phyloP scores from a whole-genome alignment of 257 asterid genomes.

The Capsicum chinense region DNA sequence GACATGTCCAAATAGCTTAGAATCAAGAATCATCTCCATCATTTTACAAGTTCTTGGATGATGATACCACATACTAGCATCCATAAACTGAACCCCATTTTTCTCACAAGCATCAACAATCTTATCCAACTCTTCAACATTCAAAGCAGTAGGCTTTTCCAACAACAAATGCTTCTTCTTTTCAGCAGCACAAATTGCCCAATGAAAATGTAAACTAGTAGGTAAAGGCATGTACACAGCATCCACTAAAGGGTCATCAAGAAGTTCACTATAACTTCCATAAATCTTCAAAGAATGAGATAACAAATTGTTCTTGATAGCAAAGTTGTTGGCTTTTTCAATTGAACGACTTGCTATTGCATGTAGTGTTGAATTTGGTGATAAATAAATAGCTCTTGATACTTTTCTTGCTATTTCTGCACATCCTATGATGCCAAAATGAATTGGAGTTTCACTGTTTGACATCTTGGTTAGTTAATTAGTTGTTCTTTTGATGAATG shows the following conservation, averaged over 20 bases:
- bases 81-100: constrained; percentile 85
- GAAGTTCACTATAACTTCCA: constrained; percentile 61
- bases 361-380: constrained; percentile 59
- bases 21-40: constrained; percentile 57
- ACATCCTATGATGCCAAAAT: constrained; percentile 82
- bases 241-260: constrained; percentile 72
- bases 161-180: constrained; percentile 73
- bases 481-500: background rate
- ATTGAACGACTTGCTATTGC: constrained; percentile 79
- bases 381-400: constrained; percentile 60
- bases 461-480: constrained; percentile 40
- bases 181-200: constrained; percentile 76
- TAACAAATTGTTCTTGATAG: constrained; percentile 47
- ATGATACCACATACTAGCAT: constrained; percentile 91
- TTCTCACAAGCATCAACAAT: constrained; percentile 56
- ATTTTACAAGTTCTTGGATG: constrained; percentile 75
- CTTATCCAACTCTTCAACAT: constrained; percentile 55
- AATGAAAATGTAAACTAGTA: constrained; percentile 63
- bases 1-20: constrained; percentile 56
- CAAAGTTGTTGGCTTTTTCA: constrained; percentile 62
- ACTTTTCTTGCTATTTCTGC: constrained; percentile 78
- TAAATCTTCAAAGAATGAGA: constrained; percentile 53
- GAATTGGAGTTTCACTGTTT: constrained; percentile 44
- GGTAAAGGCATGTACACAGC: constrained; percentile 86
- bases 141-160: constrained; percentile 81